Evolutionary conservation across 2,329 filamentous ascomycete species (phyloP), one percentile per base, ranked within the genome.

Genomic region (Ophiostoma quercus): DNA sequence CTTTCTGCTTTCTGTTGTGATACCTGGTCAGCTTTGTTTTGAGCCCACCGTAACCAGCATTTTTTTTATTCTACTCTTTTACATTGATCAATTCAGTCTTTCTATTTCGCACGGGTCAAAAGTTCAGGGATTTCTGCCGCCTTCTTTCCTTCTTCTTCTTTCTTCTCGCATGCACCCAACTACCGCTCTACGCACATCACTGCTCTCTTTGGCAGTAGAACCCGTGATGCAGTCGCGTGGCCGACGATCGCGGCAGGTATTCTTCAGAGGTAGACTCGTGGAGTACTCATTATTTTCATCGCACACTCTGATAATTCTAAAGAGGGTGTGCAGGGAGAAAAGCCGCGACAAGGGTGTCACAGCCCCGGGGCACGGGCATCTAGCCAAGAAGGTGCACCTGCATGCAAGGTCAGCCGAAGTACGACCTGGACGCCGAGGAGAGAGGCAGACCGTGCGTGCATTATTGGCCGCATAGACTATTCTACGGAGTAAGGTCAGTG

Each of bases 21-120:
- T 71, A 68, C 67, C 67, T 71, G 63, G 47, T 51, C 39, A 22
- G 32, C 67, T 16, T 67, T n/a, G 11, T 11, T 63, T 11, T 29
- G 25, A 39, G 57, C 57, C 25, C 16, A 51, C 54, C 60, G 54
- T 65, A 54, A 51, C 60, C 60, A 63, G 60, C 32, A 41, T 47
- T 47, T 47, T 5, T 14, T 41, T 6, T 6, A n/a, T 22, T 2
- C 25, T 29, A 29, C 25, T 29, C 25, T 29, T 29, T 29, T 29
- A 34, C 34, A 14, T 32, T 62, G 25, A 19, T 29, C 25, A 29
- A 29, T 8, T 25, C 14, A 34, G 5, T 62, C 32, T 0, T 62
- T 25, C 22, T 25, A 25, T 5, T 19, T 47, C 2, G 8, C 43
- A 47, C 16, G 43, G 19, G 14, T 47, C 43, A 34, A 34, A 34